Base-by-base conservation (phyloP, 805 yeast species). In the Ascoidea asiatica region DNA sequence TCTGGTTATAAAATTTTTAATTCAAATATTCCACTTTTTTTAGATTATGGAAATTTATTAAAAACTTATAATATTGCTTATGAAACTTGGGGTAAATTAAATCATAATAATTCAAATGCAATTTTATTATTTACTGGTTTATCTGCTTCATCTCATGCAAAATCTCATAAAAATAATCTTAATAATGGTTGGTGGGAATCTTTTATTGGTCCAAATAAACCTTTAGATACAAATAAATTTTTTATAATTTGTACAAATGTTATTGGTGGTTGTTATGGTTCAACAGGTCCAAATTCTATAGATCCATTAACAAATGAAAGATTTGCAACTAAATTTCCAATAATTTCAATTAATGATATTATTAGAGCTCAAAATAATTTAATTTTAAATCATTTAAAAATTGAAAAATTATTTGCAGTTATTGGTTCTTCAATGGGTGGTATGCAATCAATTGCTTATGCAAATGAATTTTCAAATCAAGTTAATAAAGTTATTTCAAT, bases 391-490 rank as follows among this genome's bases (percentile, higher is more conserved):
- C 76, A 72, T 40, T 75, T 88, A 46, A 79, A 79, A 1, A 81
- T 82, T 23, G 41, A 53, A 1, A 81, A 75, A 57, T 62, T 89
- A 21, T 75, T 77, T 59, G 95, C 95, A 1, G 74, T 86, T 1
- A 77, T 89, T 5, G 97, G 97, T 5, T 80, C 95, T 2, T 85
- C 95, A 0, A 85, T 89, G 94, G 97, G 97, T n/a, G 97, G 96
- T n/a, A 87, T 89, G 96, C 96, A 88, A 64, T 79, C 90, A 6
- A 69, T 89, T 45, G 95, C 96, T 0, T 85, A 78, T 60, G 95
- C 87, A 1, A 72, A 77, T 57, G 95, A 83, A 56, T 89, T 83
- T 54, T 83, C 94, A 1, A 79, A 81, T 41, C 73, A 70, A 45
- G 95, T 88, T 3, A 73, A 71, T 5, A 78, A 81, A 44, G 70